These are phyloP conservation scores for Ophiostoma novo-ulmi DNA, from an alignment of 2,329 filamentous ascomycete species.

Conservation along the genomic window DNA sequence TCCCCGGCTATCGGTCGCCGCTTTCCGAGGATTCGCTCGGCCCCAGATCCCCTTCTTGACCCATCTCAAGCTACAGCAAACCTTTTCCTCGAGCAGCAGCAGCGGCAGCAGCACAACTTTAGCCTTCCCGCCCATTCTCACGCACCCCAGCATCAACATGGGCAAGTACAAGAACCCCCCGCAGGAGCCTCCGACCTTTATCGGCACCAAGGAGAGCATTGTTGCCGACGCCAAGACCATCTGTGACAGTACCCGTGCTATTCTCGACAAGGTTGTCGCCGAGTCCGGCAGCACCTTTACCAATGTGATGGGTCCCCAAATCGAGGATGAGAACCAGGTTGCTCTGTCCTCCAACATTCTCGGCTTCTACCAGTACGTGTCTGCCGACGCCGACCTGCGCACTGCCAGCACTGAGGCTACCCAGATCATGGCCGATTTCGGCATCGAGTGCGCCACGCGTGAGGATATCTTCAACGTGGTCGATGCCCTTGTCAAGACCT, in stretches of 20 bases:
- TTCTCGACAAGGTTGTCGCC: constrained; percentile 63
- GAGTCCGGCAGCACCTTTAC: constrained; percentile 53
- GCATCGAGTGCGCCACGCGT: constrained; percentile 73
- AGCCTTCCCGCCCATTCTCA: constrained; percentile 35
- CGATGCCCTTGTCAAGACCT: constrained; percentile 51
- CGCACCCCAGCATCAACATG: constrained; percentile 56
- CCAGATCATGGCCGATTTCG: constrained; percentile 69
- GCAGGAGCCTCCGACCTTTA: constrained; percentile 73
- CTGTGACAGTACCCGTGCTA: constrained; percentile 56
- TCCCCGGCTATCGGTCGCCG: constrained; percentile 50
- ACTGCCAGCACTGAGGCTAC: constrained; percentile 73
- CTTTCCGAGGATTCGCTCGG: constrained; percentile 45
- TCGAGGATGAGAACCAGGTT: constrained; percentile 64
- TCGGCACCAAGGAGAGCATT: constrained; percentile 64
- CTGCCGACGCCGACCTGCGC: constrained; percentile 60
- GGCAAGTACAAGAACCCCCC: constrained; percentile 68
- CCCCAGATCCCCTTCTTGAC: constrained; percentile 22
- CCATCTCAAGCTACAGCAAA: constrained; percentile 18
- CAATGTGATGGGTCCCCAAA: constrained; percentile 60
- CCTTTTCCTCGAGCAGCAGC: neutral
- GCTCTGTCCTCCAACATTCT: constrained; percentile 60
- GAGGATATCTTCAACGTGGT: constrained; percentile 71
- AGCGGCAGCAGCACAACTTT: neutral
- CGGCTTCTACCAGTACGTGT: constrained; percentile 77
- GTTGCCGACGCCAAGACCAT: constrained; percentile 61